These are phyloP conservation scores for Tardiomyces blankii DNA, from an alignment of 1,139 yeast genomes.

Conservation along the genomic window DNA sequence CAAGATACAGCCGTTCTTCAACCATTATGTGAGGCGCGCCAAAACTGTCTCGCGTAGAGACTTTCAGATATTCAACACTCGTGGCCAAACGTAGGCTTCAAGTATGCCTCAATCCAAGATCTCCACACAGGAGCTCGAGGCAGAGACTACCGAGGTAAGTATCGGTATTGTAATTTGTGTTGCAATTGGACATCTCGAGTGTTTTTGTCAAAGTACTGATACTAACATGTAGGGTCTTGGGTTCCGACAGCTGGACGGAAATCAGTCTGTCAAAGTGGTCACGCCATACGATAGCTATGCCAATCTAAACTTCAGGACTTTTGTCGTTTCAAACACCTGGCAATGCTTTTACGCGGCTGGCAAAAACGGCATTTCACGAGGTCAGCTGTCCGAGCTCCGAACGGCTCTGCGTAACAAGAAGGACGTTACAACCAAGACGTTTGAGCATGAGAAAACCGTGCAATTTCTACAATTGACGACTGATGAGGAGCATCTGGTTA, in stretches of 20 bases:
- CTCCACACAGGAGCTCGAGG: neutral
- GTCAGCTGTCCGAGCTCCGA: conserved; percentile 10
- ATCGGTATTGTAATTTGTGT: too few relatives aligned
- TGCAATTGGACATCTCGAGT: neutral
- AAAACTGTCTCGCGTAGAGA: too few relatives aligned
- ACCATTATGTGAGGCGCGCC: neutral
- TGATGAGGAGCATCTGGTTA: conserved; percentile 11
- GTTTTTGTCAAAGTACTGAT: neutral
- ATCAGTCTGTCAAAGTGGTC: neutral
- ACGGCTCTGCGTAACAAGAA: neutral
- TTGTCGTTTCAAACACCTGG: conserved; percentile 11
- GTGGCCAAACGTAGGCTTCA: neutral
- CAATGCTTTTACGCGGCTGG: conserved; percentile 16
- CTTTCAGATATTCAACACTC: too few relatives aligned
- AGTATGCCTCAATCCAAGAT: neutral
- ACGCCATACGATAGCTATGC: neutral
- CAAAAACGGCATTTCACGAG: conserved; percentile 9
- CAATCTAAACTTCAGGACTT: conserved; percentile 3
- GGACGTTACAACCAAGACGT: neutral
- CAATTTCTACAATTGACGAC: conserved; percentile 12
- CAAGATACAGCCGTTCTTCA: too few relatives aligned
- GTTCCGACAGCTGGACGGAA: neutral
- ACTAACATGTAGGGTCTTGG: neutral
- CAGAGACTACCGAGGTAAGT: neutral
- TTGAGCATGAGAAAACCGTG: conserved; percentile 1